Percentiles rank a stretch among this genome's conserved stretches.
phyloP scores from a whole-genome alignment of 768 basidiomycete species.

The Saitozyma podzolica region DNA sequence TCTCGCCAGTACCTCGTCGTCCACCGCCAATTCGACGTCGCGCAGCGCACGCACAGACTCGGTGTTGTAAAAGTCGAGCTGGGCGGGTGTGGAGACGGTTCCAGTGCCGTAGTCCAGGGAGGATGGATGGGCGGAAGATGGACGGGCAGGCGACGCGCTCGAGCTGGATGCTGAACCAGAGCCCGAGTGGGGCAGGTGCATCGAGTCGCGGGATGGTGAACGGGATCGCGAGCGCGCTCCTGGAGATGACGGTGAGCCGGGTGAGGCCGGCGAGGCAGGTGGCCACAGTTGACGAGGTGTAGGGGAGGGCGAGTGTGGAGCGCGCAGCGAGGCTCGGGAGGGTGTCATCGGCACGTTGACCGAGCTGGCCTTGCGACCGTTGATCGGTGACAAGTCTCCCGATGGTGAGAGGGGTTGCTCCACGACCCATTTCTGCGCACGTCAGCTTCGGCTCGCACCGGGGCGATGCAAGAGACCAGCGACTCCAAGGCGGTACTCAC shows the following conservation, averaged over 20 bases:
- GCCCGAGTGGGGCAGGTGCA: not conserved
- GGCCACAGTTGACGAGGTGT: slow-evolving; percentile 1
- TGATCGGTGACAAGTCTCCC: too few relatives aligned
- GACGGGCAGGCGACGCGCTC: slow-evolving; percentile 4
- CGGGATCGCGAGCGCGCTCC: not conserved
- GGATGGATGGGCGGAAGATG: too few relatives aligned
- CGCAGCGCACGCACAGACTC: slow-evolving; percentile 34
- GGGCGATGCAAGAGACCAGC: too few relatives aligned
- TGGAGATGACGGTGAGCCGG: not conserved
- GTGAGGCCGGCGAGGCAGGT: not conserved
- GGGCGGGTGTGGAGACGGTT: not conserved
- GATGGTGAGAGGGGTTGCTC: slow-evolving; percentile 17
- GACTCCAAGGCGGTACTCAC: slow-evolving; percentile 17
- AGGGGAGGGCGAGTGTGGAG: not conserved
- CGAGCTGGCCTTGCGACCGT: too few relatives aligned
- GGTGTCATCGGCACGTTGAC: too few relatives aligned
- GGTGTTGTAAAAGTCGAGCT: slow-evolving; percentile 23
- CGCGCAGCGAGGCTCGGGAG: not conserved
- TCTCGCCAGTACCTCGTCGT: slow-evolving; percentile 20
- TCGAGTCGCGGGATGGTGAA: not conserved
- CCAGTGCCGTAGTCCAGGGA: too few relatives aligned
- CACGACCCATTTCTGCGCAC: slow-evolving; percentile 37
- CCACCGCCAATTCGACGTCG: slow-evolving; percentile 42
- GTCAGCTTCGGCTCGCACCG: not conserved
- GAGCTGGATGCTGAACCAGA: slow-evolving; percentile 4